Evolutionary conservation across 2,329 filamentous ascomycete genomes (phyloP), one percentile per base, ranked within the genome.

Genomic region (Claviceps sp.): DNA sequence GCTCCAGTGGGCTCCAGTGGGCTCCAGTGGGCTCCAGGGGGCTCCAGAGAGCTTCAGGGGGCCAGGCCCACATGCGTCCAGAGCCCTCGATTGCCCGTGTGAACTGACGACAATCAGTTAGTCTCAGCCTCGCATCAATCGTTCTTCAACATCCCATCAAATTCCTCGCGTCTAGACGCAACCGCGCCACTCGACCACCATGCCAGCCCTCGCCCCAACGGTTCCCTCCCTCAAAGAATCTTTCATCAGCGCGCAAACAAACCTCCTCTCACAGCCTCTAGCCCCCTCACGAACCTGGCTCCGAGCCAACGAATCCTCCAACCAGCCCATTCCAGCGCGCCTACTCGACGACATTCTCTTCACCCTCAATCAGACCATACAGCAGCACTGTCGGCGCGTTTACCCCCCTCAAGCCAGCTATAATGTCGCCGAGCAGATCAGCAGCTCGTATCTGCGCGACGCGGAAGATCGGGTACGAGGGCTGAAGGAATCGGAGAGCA

Each of bases 341-440:
- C 66, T 71, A 20, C 67, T 83, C 51, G 76, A 82, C 57, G 78
- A 82, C 54, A 78, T 73, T 13, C 62, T 83, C 4, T 68, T 71
- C 56, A 73, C 73, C 42, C 69, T 86, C 13, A 85, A 86, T 61
- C 76, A 80, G 54, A 67, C 73, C 16, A 67, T 87, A 14, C 75
- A 77, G 56, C 80, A 83, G 57, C 85, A 88, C 62, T 75, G 75
- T 34, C 78, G 77, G 38, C 75, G 80, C 51, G 80, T 80, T 5
- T 86, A 86, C 62, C 76, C 80, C 16, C 76, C 82, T 0, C 81
- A 85, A 58, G 82, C 83, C n/a, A 79, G 76, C 49, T 76, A 83
- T 38, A 82, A 86, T 59, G 76, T 88, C 17, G 83, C 84, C 2
- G 83, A 86, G 68, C 84, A 88, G 68, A 80, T 88, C 43, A 82